A percentile compares a stretch with the other conserved stretches of the same genome.
Evolutionary conservation across 768 basidiomycete species (phyloP).

Genomic region (Suillus cothurnatus): DNA sequence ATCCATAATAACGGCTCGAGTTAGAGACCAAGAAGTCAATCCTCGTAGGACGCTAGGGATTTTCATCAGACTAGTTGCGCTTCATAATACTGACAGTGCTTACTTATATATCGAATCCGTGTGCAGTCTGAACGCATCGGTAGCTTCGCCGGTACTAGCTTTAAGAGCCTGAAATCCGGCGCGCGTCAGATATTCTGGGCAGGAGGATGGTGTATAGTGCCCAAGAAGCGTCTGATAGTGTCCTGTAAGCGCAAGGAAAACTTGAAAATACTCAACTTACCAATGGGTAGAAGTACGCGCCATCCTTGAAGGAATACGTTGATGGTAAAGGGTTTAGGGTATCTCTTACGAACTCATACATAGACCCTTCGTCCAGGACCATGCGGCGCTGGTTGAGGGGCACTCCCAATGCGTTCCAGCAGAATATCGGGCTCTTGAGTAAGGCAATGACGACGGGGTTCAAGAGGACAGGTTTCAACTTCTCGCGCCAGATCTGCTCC

Average conservation of each 20-base stretch:
- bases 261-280: constrained; percentile 30
- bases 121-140: constrained; percentile 66
- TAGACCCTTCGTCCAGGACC: constrained; percentile 52
- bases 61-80: background rate
- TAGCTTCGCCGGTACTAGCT: constrained; percentile 42
- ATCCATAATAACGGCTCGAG: constrained; percentile 72
- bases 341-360: constrained; percentile 52
- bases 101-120: constrained; percentile 73
- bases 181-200: constrained; percentile 65
- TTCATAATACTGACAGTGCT: constrained; percentile 18
- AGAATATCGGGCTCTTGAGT: constrained; percentile 49
- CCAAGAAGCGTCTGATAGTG: constrained; percentile 46
- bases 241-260: constrained; percentile 5
- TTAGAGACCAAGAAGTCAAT: constrained; percentile 50
- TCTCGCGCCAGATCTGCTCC: constrained; percentile 59
- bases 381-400: constrained; percentile 68
- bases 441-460: constrained; percentile 55
- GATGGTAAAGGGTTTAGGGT: constrained; percentile 53
- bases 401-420: constrained; percentile 82
- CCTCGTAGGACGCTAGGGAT: constrained; percentile 45
- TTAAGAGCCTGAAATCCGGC: constrained; percentile 60
- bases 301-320: constrained; percentile 56
- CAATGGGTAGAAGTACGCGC: constrained; percentile 66
- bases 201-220: constrained; percentile 57
- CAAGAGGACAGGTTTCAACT: constrained; percentile 62